phyloP scores from a whole-genome alignment of 1,284 basidiomycete species.

The Pterula multifida region DNA sequence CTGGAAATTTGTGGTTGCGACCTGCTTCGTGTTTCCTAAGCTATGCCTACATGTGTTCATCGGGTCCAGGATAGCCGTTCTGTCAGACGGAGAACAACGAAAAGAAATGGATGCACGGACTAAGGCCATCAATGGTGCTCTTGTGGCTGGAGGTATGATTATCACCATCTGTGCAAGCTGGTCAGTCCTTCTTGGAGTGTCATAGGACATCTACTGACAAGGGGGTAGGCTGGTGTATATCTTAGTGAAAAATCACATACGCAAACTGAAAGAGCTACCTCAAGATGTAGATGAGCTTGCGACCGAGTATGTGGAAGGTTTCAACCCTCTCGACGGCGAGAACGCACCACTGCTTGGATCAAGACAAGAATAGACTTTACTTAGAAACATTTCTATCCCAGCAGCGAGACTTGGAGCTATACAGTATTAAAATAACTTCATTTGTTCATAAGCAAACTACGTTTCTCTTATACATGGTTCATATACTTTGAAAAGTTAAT shows the following conservation, averaged over 20 bases:
- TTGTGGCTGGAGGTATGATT: constrained; percentile 46
- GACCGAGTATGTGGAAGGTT: constrained; percentile 51
- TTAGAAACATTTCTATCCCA: not conserved
- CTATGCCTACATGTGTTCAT: constrained; percentile 65
- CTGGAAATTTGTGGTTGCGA: constrained; percentile 68
- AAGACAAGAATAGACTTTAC: not conserved
- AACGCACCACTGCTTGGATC: constrained; percentile 41
- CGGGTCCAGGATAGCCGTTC: constrained; percentile 58
- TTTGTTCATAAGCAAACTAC: too few relatives aligned
- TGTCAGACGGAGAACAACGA: constrained; percentile 68
- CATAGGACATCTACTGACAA: constrained; percentile 6
- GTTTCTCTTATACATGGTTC: too few relatives aligned
- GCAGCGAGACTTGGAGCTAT: too few relatives aligned
- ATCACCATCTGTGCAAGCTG: constrained; percentile 49
- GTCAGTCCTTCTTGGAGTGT: constrained; percentile 27
- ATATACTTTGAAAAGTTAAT: too few relatives aligned
- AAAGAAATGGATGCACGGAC: constrained; percentile 52
- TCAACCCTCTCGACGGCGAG: constrained; percentile 29
- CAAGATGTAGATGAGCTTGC: constrained; percentile 42
- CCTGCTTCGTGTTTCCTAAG: constrained; percentile 58
- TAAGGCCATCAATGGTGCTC: constrained; percentile 7
- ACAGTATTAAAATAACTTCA: too few relatives aligned
- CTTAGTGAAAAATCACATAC: constrained; percentile 49
- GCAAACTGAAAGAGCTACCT: constrained; percentile 35
- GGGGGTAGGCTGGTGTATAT: constrained; percentile 47